Evolutionary conservation across 2,329 filamentous ascomycete species (phyloP).

Genomic region (Fusarium sarcochroum): DNA sequence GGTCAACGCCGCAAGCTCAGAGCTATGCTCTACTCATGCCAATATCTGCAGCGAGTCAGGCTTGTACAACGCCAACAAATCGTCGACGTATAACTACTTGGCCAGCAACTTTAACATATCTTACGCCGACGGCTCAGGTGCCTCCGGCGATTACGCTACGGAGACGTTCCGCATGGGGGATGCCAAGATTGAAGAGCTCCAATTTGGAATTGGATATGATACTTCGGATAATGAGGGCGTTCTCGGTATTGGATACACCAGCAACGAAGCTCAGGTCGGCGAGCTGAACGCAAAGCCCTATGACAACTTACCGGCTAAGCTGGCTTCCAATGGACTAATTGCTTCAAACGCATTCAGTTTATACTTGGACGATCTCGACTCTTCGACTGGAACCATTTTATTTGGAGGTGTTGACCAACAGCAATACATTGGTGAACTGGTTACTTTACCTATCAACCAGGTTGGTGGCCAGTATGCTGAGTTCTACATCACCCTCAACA

Average conservation of each 20-base stretch:
- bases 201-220: slow-evolving; percentile 81
- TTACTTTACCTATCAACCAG: slow-evolving; percentile 76
- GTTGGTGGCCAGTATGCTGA: slow-evolving; percentile 67
- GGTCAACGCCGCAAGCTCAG: slow-evolving; percentile 76
- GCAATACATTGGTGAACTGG: slow-evolving; percentile 73
- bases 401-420: slow-evolving; percentile 81
- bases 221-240: slow-evolving; percentile 76
- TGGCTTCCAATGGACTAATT: slow-evolving; percentile 73
- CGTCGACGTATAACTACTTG: slow-evolving; percentile 82
- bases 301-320: slow-evolving; percentile 76
- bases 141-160: slow-evolving; percentile 82
- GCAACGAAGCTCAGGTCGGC: slow-evolving; percentile 82
- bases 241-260: slow-evolving; percentile 84
- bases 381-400: slow-evolving; percentile 75
- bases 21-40: slow-evolving; percentile 65
- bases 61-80: slow-evolving; percentile 77
- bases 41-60: slow-evolving; percentile 73
- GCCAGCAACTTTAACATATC: slow-evolving; percentile 87
- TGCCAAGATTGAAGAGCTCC: slow-evolving; percentile 67
- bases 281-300: slow-evolving; percentile 69
- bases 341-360: slow-evolving; percentile 79
- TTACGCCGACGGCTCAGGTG: slow-evolving; percentile 86
- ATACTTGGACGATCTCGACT: slow-evolving; percentile 80
- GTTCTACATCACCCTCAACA: slow-evolving; percentile 79
- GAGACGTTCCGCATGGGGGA: slow-evolving; percentile 77